Conservation (phyloP, 2,329 filamentous ascomycete species). For the Lecanicillium sp. region DNA sequence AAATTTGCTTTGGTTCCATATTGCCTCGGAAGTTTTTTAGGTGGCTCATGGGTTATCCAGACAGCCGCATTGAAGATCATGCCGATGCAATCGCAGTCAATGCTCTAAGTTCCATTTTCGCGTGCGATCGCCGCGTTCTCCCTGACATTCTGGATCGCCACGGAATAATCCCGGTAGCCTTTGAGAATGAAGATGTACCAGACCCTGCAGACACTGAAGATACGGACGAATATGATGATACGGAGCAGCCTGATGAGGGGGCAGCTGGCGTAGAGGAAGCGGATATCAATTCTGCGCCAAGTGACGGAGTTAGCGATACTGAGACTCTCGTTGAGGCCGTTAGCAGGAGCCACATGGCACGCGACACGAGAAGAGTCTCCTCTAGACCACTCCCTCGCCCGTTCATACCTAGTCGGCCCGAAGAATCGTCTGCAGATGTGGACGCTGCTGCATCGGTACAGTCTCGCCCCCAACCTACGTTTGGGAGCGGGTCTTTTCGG, state of each 20-base stretch:
- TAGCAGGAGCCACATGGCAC: not conserved
- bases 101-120: not conserved
- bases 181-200: not conserved
- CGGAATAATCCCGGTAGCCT: not conserved
- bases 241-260: no score
- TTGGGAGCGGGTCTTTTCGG: not conserved
- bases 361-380: not conserved
- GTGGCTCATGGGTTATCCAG: slow-evolving; percentile 26
- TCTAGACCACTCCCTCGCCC: not conserved
- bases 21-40: slow-evolving; percentile 20
- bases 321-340: not conserved
- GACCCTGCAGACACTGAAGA: not conserved
- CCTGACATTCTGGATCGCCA: slow-evolving; percentile 1
- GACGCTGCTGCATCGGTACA: no score
- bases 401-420: not conserved
- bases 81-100: not conserved
- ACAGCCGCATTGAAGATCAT: not conserved
- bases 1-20: slow-evolving; percentile 17
- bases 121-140: not conserved
- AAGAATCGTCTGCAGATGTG: no score
- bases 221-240: no score
- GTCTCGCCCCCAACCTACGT: no score
- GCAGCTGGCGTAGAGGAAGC: not conserved
- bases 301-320: not conserved
- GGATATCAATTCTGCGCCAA: not conserved